A percentile compares a stretch with the other conserved stretches of the same genome.
Evolutionary conservation across 129 eudicot species (phyloP).

Genomic region (Centella asiatica): DNA sequence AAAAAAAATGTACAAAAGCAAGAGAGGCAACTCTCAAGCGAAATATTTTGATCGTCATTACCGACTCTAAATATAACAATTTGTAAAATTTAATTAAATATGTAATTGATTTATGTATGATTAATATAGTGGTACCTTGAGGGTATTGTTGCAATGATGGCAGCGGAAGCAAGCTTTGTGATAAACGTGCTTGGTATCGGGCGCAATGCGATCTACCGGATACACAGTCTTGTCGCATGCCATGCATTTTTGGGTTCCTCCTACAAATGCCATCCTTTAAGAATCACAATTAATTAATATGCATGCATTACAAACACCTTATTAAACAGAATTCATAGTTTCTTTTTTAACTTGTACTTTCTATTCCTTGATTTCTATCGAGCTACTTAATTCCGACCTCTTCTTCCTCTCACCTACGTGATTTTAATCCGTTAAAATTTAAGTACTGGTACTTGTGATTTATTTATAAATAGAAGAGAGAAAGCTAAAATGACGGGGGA

Average conservation of each 20-base stretch:
- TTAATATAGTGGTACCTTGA: slow-evolving; percentile 40
- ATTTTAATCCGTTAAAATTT: too few species aligned
- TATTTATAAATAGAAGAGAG: too few species aligned
- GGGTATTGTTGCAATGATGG: slow-evolving; percentile 87
- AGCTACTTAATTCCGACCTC: too few species aligned
- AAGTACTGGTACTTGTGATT: too few species aligned
- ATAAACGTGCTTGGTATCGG: slow-evolving; percentile 58
- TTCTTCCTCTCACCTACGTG: too few species aligned
- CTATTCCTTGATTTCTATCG: too few species aligned
- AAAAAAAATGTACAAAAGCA: too few species aligned
- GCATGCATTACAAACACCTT: too few species aligned
- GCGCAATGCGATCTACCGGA: slow-evolving; percentile 70
- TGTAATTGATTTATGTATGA: not conserved
- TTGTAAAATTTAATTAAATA: too few species aligned
- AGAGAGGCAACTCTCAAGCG: too few species aligned
- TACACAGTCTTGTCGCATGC: slow-evolving; percentile 89
- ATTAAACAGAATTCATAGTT: not conserved
- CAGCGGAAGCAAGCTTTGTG: slow-evolving; percentile 97
- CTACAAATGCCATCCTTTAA: slow-evolving; percentile 41
- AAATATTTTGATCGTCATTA: too few species aligned
- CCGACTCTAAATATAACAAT: not conserved
- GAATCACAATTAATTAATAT: not conserved
- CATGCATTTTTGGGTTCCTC: slow-evolving; percentile 64
- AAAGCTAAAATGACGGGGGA: too few species aligned
- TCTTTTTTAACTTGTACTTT: not conserved